Evolutionary conservation across 306 rosid species (phyloP).

Genomic region (Glycine latifolia): DNA sequence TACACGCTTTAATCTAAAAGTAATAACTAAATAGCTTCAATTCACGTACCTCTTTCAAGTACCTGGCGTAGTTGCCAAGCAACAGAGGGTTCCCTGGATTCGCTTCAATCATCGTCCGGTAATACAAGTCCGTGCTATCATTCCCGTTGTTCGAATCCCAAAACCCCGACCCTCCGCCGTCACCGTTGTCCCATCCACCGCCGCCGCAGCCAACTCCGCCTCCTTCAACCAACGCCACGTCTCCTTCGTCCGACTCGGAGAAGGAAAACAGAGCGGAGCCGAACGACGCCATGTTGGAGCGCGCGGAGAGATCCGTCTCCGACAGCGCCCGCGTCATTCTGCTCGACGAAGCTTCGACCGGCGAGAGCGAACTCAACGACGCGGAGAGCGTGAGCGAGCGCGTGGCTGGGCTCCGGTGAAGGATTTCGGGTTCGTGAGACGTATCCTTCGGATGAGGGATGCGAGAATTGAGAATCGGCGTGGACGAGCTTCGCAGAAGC

Average conservation of each 20-base stretch:
- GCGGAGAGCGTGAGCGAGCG: slow-evolving; percentile 54
- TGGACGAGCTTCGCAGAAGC: slow-evolving; percentile 68
- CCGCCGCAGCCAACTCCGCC: slow-evolving; percentile 43
- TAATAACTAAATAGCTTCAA: background rate
- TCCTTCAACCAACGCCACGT: slow-evolving; percentile 42
- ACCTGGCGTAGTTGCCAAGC: slow-evolving; percentile 81
- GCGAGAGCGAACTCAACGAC: slow-evolving; percentile 41
- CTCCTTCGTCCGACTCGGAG: slow-evolving; percentile 50
- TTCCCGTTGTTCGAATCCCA: slow-evolving; percentile 66
- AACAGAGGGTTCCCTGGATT: slow-evolving; percentile 80
- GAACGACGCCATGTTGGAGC: slow-evolving; percentile 55
- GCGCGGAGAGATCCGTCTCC: slow-evolving; percentile 59
- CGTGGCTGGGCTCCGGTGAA: slow-evolving; percentile 48
- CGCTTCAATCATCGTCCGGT: slow-evolving; percentile 71
- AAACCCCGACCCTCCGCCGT: slow-evolving; percentile 58
- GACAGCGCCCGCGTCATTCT: slow-evolving; percentile 58
- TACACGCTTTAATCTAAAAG: no score
- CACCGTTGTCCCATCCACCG: slow-evolving; percentile 61
- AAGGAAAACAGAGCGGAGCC: slow-evolving; percentile 54
- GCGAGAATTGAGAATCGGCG: slow-evolving; percentile 62
- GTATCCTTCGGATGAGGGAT: slow-evolving; percentile 48
- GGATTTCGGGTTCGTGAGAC: slow-evolving; percentile 51
- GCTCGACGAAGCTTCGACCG: slow-evolving; percentile 41
- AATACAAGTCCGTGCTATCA: slow-evolving; percentile 62
- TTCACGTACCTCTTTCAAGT: slow-evolving; percentile 73